phyloP scores from a whole-genome alignment of 2,329 filamentous ascomycete genomes.

The Aplosporella prunicola region DNA sequence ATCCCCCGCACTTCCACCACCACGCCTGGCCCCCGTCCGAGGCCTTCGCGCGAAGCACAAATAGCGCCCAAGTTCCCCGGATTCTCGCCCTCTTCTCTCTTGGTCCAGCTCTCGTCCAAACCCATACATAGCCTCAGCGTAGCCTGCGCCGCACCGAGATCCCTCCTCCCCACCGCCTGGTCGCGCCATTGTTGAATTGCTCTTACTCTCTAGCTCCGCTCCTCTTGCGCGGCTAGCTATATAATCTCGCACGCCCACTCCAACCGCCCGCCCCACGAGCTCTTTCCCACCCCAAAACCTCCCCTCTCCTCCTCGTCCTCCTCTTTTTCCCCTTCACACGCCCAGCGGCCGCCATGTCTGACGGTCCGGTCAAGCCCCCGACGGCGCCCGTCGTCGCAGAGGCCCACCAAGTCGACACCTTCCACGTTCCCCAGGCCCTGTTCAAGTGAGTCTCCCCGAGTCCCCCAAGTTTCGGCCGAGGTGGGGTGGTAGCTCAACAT shows the following conservation, averaged over 20 bases:
- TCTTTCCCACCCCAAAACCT: neutral
- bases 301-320: neutral
- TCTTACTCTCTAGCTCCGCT: too few species aligned
- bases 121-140: too few species aligned
- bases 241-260: slow-evolving; percentile 2
- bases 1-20: slow-evolving; percentile 7
- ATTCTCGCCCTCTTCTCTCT: too few species aligned
- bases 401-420: slow-evolving; percentile 69
- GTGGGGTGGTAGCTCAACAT: neutral
- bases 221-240: too few species aligned
- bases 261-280: neutral
- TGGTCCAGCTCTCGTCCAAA: too few species aligned
- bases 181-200: too few species aligned
- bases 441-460: slow-evolving; percentile 26
- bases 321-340: neutral
- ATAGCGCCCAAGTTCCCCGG: slow-evolving; percentile 3
- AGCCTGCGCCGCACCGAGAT: neutral
- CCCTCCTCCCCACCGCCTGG: neutral
- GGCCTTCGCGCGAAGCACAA: slow-evolving; percentile 1
- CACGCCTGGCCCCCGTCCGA: slow-evolving; percentile 1
- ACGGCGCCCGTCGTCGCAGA: slow-evolving; percentile 54
- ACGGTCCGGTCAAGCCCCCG: slow-evolving; percentile 27
- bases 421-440: slow-evolving; percentile 47
- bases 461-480: slow-evolving; percentile 2
- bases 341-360: slow-evolving; percentile 37